Base-by-base conservation (phyloP, 257 asterid genomes). In the Plectranthus barbatus region DNA sequence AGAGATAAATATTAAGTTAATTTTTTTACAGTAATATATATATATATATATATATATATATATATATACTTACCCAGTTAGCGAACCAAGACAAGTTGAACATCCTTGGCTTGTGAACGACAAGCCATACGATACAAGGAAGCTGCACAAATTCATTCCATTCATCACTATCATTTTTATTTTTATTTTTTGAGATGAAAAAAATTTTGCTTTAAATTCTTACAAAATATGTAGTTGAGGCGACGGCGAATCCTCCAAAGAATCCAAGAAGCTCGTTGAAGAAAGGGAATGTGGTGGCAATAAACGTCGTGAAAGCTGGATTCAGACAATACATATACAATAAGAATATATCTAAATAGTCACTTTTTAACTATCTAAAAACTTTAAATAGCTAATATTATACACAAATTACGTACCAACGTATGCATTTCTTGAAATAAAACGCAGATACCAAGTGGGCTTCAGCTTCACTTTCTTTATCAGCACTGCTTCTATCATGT, bases 401-500 rank as follows among this genome's bases (percentile, higher is more conserved):
- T n/a, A n/a, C n/a, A n/a, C n/a, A n/a, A n/a, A n/a, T n/a, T n/a
- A n/a, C n/a, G n/a, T 51, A 51, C 57, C 57, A 24, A 51, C 57
- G 0, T 23, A 23, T 12, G 15, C 8, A 12, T 23, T 51, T 19
- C 57, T 23, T 0, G 39, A 51, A 7, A 51, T 13, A 6, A 51
- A 52, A n/a, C 59, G 20, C 20, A 52, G 40, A 52, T 24, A 52
- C 59, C 59, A 52, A 24, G 13, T 52, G 7, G 21, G 40, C 9
- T 26, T 26, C 73, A 77, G 77, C 31, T 9, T 62, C 5, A 72
- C 36, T 39, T 74, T 72, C 79, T 63, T 77, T 4, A 80, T 80
- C 0, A 80, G 75, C 36, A 70, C 8, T 0, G 79, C 62, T 60
- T 80, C 86, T 20, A 80, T 24, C 85, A 80, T 80, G 77, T 74